Conservation (phyloP, 768 basidiomycete genomes). For the Xanthoconium purpureum region DNA sequence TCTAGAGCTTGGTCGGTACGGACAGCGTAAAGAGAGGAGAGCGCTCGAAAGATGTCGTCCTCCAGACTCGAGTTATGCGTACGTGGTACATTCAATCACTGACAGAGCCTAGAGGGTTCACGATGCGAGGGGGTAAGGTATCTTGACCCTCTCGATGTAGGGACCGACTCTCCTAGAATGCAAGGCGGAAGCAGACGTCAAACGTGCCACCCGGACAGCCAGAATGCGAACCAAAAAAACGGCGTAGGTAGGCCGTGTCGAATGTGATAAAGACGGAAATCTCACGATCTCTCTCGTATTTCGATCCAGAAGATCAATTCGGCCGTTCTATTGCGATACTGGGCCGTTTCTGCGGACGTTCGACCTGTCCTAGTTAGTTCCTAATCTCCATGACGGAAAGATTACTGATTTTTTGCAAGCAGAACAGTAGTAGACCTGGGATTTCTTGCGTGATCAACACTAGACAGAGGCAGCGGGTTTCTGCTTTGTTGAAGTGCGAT, state of each 20-base stretch:
- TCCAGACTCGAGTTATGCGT: neutral
- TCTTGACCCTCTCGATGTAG: neutral
- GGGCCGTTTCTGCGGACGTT: neutral
- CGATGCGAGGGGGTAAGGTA: neutral
- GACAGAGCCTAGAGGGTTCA: neutral
- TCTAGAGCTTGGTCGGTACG: neutral
- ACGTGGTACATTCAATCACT: neutral
- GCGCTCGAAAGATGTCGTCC: neutral
- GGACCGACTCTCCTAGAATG: neutral
- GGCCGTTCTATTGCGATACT: neutral
- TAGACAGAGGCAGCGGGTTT: neutral
- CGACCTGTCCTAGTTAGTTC: neutral
- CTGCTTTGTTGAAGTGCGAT: slow-evolving; percentile 21
- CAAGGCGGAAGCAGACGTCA: neutral
- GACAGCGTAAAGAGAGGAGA: neutral
- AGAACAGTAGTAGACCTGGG: neutral
- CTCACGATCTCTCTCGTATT: slow-evolving; percentile 16
- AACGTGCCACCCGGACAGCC: slow-evolving; percentile 7
- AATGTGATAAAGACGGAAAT: slow-evolving; percentile 10
- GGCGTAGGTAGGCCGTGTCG: slow-evolving; percentile 18
- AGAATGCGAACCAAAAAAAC: neutral
- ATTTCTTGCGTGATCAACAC: neutral
- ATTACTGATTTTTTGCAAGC: neutral
- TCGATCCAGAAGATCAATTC: neutral
- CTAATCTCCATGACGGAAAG: neutral